A percentile compares a stretch with the other conserved stretches of the same genome.
These are phyloP conservation scores for Ophiocordyceps australis DNA, from an alignment of 2,329 filamentous ascomycete genomes.

Conservation along the genomic window DNA sequence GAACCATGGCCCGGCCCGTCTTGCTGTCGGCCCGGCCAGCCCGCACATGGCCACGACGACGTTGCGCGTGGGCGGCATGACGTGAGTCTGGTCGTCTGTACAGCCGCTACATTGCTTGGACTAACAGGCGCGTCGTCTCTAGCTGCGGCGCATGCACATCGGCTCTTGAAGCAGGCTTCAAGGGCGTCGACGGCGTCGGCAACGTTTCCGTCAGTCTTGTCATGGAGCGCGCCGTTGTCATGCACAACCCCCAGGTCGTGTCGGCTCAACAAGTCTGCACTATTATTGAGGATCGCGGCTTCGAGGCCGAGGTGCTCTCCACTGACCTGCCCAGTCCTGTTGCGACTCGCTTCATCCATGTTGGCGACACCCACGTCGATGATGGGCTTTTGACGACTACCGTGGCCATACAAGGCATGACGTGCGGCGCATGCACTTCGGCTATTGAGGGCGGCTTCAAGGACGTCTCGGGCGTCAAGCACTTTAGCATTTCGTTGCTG, in stretches of 20 bases:
- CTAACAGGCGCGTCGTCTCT: constrained; percentile 25
- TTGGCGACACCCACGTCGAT: constrained; percentile 18
- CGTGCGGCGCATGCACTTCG: constrained; percentile 76
- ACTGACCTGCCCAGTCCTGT: constrained; percentile 50
- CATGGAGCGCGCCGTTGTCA: constrained; percentile 88
- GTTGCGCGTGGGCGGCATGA: constrained; percentile 77
- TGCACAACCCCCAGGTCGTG: constrained; percentile 65
- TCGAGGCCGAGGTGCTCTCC: constrained; percentile 77
- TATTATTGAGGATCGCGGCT: constrained; percentile 80
- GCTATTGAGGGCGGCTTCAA: constrained; percentile 70
- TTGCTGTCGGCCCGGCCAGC: constrained; percentile 12
- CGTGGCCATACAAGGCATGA: constrained; percentile 72
- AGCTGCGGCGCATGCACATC: constrained; percentile 88
- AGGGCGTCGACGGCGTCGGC: constrained; percentile 61
- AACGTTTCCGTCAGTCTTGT: constrained; percentile 84
- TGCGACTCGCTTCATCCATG: constrained; percentile 16
- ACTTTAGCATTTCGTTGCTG: constrained; percentile 66
- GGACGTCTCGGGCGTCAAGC: constrained; percentile 51
- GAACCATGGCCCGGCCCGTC: constrained; percentile 11
- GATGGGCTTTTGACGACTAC: constrained; percentile 46
- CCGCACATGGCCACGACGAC: constrained; percentile 77
- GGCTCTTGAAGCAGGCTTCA: constrained; percentile 84
- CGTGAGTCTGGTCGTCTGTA: constrained; percentile 25
- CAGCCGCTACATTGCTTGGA: neutral
- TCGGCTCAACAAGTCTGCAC: constrained; percentile 61